Evolutionary conservation across 2,329 filamentous ascomycete species (phyloP).

Genomic region (Clonostachys sp.): DNA sequence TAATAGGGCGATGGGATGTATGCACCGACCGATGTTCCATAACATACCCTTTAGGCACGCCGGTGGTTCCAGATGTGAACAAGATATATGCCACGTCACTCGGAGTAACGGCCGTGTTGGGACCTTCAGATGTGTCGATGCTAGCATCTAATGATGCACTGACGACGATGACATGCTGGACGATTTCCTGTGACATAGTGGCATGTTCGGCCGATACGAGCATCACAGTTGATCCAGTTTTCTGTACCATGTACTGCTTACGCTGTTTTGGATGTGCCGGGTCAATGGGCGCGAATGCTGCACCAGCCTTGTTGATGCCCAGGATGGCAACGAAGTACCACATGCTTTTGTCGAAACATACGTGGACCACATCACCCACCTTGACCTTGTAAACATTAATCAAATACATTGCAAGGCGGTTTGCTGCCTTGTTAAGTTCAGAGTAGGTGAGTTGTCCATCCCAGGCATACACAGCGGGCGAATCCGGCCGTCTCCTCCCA

Average conservation of each 20-base stretch:
- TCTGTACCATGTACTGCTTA: constrained; percentile 1
- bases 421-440: constrained; percentile 30
- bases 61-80: constrained; percentile 15
- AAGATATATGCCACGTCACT: constrained; percentile 6
- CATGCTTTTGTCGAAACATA: constrained; percentile 5
- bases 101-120: background rate
- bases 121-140: background rate
- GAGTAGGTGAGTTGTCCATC: constrained; percentile 34
- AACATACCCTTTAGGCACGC: constrained; percentile 12
- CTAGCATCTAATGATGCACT: background rate
- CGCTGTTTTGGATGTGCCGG: constrained; percentile 2
- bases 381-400: constrained; percentile 4
- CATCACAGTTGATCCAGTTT: background rate
- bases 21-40: constrained; percentile 9
- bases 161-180: background rate
- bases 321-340: constrained; percentile 4
- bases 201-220: constrained; percentile 21
- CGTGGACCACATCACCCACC: background rate
- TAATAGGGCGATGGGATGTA: constrained; percentile 9
- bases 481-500: constrained; percentile 19
- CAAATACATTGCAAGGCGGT: constrained; percentile 27
- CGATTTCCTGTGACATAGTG: constrained; percentile 11
- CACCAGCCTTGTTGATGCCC: constrained; percentile 4
- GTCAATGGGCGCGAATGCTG: constrained; percentile 2
- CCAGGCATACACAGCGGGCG: constrained; percentile 33